Conservation (phyloP, 1,284 basidiomycete genomes). For the Cryptococcus sp. region DNA sequence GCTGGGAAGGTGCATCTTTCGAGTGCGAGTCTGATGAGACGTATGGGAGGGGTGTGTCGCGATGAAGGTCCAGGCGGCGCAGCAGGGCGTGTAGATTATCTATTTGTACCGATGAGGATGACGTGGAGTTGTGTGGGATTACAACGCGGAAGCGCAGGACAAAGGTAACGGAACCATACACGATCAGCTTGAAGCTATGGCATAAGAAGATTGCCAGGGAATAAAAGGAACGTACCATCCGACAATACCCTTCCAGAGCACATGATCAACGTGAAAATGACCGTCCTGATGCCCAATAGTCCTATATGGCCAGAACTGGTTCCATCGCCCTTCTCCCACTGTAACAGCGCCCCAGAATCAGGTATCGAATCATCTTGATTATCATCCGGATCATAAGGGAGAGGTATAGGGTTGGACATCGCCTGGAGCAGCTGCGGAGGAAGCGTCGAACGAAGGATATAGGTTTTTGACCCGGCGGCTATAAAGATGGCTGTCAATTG, state of each 20-base stretch:
- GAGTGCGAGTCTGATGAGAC: constrained; percentile 31
- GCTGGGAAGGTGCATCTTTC: constrained; percentile 13
- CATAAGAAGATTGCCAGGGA: background rate
- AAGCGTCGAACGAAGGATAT: constrained; percentile 46
- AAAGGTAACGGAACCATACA: no score
- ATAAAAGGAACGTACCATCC: constrained; percentile 35
- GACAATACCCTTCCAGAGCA: constrained; percentile 33
- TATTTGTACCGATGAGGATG: constrained; percentile 9
- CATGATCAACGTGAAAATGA: constrained; percentile 50
- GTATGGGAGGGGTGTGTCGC: constrained; percentile 44
- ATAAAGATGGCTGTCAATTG: background rate
- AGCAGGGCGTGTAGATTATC: constrained; percentile 38
- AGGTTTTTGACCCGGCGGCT: constrained; percentile 30
- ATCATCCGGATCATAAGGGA: constrained; percentile 24
- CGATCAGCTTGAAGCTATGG: background rate
- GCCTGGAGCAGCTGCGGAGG: constrained; percentile 26
- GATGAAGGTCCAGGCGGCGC: constrained; percentile 38
- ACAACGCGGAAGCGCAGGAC: background rate
- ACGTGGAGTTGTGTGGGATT: background rate
- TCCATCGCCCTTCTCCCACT: constrained; percentile 49
- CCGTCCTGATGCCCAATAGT: constrained; percentile 45
- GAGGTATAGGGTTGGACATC: constrained; percentile 32
- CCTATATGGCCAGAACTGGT: constrained; percentile 35
- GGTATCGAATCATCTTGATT: constrained; percentile 12
- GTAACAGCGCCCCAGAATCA: constrained; percentile 47